phyloP scores from a whole-genome alignment of 768 basidiomycete species.

The Melanogaster broomeanus region DNA sequence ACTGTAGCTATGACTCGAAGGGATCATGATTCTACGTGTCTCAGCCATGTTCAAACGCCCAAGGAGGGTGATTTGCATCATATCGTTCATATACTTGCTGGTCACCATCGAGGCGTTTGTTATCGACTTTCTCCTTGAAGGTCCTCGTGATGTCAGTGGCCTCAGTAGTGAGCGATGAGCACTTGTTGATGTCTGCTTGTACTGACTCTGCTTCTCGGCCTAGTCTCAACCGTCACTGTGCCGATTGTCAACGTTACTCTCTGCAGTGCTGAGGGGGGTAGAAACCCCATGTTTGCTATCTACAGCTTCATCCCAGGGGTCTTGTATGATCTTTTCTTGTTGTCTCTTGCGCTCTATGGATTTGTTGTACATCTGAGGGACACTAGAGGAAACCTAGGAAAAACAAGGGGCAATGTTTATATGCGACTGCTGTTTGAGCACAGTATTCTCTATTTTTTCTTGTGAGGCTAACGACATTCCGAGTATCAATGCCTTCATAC shows the following conservation, averaged over 20 bases:
- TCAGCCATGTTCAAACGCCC: constrained; percentile 12
- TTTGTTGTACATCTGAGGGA: constrained; percentile 6
- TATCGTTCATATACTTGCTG: constrained; percentile 1
- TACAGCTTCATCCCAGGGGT: constrained; percentile 2
- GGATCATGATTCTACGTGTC: constrained; percentile 16
- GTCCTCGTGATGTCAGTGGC: constrained; percentile 6
- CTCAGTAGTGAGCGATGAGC: not conserved
- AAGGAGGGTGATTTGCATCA: not conserved
- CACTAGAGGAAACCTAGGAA: constrained; percentile 1
- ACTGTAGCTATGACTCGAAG: not conserved
- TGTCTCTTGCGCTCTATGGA: constrained; percentile 7
- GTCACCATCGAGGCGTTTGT: not conserved
- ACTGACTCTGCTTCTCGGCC: not conserved
- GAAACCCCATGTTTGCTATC: not conserved
- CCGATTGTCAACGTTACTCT: not conserved
- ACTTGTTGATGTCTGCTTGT: not conserved
- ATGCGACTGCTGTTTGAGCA: too few relatives aligned
- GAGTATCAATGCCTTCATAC: not conserved
- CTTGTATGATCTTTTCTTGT: constrained; percentile 7
- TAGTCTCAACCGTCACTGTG: not conserved
- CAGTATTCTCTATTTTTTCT: constrained; percentile 11
- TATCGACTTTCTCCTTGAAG: not conserved
- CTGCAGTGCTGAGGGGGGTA: not conserved
- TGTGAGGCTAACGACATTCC: constrained; percentile 1
- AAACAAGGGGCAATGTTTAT: constrained; percentile 1